Evolutionary conservation across 225 moss, liverwort and hornwort species (phyloP), one percentile per base, ranked within the genome.

Genomic region (Pseudisothecium myosuroides): DNA sequence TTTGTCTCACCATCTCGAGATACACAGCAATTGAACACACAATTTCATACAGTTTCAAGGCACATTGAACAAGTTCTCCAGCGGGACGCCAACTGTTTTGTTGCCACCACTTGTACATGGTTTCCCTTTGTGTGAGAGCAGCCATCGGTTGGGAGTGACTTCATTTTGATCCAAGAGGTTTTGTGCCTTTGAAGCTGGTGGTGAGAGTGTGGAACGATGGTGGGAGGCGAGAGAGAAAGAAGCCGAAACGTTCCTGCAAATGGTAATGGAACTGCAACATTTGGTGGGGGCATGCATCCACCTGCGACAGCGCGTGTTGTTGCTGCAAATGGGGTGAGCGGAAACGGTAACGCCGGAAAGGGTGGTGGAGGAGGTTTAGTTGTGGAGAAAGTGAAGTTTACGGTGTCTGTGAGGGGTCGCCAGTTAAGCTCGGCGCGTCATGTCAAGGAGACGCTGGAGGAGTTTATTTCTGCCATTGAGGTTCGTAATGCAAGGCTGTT

Each of bases 401-500:
- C 97, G 65, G 98, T 97, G 83, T 95, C 93, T 24, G 96, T 98
- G 84, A 90, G 94, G 28, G 98, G 97, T 17, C 95, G 90, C 56
- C 95, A 96, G 67, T 97, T 96, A 97, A 98, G 96, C 95, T 97
- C 98, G 85, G 98, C 98, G 75, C 95, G 97, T 29, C 97, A 98
- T 90, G 92, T 97, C 32, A 92, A 90, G 59, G 98, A 98, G 92
- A 98, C 97, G 31, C 92, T 98, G 85, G 95, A 97, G 91, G 96
- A 98, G 84, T 98, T 97, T 65, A 95, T 97, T 68, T 81, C 89
- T n/a, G 94, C 94, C 64, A 97, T 96, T 87, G 94, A 97, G 97
- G 97, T 85, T 39, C 3, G 39, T 9, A 5, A 23, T 32, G 47
- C 43, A 60, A 78, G 78, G 6, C 4, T 26, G 78, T 56, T 41